Base-by-base conservation (phyloP, 2,329 filamentous ascomycete genomes). In the Dactylonectria estremocensis region DNA sequence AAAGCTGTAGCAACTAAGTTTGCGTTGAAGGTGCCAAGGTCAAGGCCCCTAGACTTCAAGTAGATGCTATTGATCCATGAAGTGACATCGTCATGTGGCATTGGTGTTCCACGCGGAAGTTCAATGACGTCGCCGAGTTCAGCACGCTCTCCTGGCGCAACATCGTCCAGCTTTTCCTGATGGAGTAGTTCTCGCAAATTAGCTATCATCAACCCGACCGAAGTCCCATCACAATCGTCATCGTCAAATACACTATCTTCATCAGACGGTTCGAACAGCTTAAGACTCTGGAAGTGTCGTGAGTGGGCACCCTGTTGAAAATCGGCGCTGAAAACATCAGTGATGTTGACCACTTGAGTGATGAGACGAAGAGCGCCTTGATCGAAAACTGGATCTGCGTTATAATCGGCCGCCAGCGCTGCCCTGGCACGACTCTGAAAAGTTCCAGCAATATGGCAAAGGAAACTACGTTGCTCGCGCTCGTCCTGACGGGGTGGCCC, bases 401-500 rank as follows among this genome's bases (percentile, higher is more conserved):
- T 54, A 56, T 76, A 76, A 8, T 71, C 52, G 1, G 66, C 70
- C 5, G 20, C 55, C 22, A 70, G 7, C 0, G 79, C 76, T 6
- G 69, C 69, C 8, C 69, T 57, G 5, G 68, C 73, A 4, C 79
- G 60, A 0, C 58, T 37, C n/a, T 77, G 72, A 22, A 77, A 78
- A 0, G 65, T 65, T 16, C 71, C 72, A 10, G 77, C 77, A 13
- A 80, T 24, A 7, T 67, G 66, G 2, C 72, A 73, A 1, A 83
- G 69, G 22, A 74, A 80, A 9, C 68, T 58, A 4, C 77, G 72
- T 67, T 82, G 80, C 8, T 74, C 60, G 8, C 65, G 59, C 7
- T 74, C 24, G 7, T 69, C 69, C 5, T 54, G 56, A 1, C 79
- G 64, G 0, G 76, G 49, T 9, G 61, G 55, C 0, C 80, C 79